These are phyloP conservation scores for Leccinum aurantiacum DNA, from an alignment of 768 basidiomycete genomes.

Conservation along the genomic window DNA sequence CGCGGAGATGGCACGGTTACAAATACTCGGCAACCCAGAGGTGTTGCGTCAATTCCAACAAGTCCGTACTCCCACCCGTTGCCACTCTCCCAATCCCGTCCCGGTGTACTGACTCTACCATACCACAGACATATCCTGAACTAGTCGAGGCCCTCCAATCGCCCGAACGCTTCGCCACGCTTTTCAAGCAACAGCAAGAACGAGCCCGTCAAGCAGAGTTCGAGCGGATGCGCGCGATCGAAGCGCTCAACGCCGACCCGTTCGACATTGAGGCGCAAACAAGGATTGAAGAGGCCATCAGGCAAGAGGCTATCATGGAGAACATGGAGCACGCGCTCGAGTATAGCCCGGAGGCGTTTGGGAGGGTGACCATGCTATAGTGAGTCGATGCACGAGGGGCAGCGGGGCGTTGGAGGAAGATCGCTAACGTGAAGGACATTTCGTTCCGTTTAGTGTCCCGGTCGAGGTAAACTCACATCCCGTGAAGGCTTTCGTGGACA, in stretches of 20 bases:
- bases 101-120: not conserved
- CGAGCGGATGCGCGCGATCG: slow-evolving; percentile 59
- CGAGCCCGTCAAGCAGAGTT: slow-evolving; percentile 55
- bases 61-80: slow-evolving; percentile 36
- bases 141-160: slow-evolving; percentile 65
- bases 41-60: slow-evolving; percentile 73
- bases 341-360: slow-evolving; percentile 91
- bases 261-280: slow-evolving; percentile 90
- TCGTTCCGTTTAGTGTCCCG: slow-evolving; percentile 57
- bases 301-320: slow-evolving; percentile 86
- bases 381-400: slow-evolving; percentile 40
- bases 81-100: not conserved
- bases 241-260: slow-evolving; percentile 79
- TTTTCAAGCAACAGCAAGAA: slow-evolving; percentile 61
- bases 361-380: slow-evolving; percentile 96
- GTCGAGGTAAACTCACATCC: slow-evolving; percentile 90
- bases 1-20: slow-evolving; percentile 87
- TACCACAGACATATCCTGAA: slow-evolving; percentile 72
- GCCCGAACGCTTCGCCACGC: slow-evolving; percentile 72
- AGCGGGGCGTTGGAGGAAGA: not conserved
- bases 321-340: slow-evolving; percentile 94
- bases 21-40: slow-evolving; percentile 79
- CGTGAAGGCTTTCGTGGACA: slow-evolving; percentile 97
- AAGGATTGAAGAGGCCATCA: slow-evolving; percentile 91
- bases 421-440: slow-evolving; percentile 10